Base-by-base conservation (phyloP, 257 asterid species). In the Vinca minor region DNA sequence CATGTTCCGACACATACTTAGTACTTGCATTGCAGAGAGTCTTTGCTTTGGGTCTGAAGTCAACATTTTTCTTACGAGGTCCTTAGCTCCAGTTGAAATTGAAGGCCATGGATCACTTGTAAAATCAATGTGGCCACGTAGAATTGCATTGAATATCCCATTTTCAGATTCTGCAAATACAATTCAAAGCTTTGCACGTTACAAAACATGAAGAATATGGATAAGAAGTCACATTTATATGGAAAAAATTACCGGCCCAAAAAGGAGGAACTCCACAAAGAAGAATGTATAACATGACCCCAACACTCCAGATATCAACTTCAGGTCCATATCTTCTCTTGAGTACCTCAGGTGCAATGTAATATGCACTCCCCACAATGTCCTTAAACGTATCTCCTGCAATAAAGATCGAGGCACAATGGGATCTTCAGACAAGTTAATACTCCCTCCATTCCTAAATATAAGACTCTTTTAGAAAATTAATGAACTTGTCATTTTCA, bases 351-450 rank as follows among this genome's bases (percentile, higher is more conserved):
- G 98, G 98, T 26, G 98, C 98, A 38, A 92, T 89, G 59, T 92
- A 92, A 69, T 92, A 92, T 28, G 98, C 96, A 74, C 98, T 92
- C 7, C 98, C 98, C 67, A 92, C 98, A 0, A 92, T 89, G 78
- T 89, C 98, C 32, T 89, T 89, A 76, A 87, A 92, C 18, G 42
- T 68, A 1, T 92, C 96, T 44, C 98, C 96, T 91, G 88, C 69
- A 28, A 66, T 34, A 2, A n/a, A n/a, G n/a, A n/a, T n/a, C n/a
- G n/a, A n/a, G n/a, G n/a, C n/a, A n/a, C n/a, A n/a, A n/a, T n/a
- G n/a, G n/a, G n/a, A n/a, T n/a, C n/a, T n/a, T n/a, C n/a, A n/a
- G n/a, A n/a, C n/a, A n/a, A n/a, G n/a, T n/a, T n/a, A n/a, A n/a
- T n/a, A n/a, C n/a, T n/a, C n/a, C n/a, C n/a, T n/a, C n/a, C n/a